Percentiles rank a stretch among this genome's conserved stretches.
These are phyloP conservation scores for Toxoplasma gondii DNA, from an alignment of 169 alveolate genomes.

Conservation along the genomic window DNA sequence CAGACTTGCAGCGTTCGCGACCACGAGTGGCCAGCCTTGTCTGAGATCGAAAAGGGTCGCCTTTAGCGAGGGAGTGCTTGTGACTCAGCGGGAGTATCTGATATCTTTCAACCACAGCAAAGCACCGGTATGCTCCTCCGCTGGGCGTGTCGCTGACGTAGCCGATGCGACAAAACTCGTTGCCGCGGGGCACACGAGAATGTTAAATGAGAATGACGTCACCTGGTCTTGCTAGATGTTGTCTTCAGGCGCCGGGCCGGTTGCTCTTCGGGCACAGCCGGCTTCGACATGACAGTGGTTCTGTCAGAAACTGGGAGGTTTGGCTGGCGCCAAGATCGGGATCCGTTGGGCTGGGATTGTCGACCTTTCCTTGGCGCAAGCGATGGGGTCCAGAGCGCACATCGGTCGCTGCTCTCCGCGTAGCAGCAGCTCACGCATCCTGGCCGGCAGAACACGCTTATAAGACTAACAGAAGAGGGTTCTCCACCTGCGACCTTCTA, in stretches of 20 bases:
- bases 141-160: neutral
- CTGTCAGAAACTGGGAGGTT: neutral
- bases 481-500: neutral
- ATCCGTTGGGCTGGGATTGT: neutral
- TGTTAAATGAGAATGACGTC: neutral
- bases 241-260: neutral
- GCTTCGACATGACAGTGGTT: neutral
- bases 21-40: neutral
- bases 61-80: too few species aligned
- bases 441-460: too few species aligned
- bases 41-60: too few species aligned
- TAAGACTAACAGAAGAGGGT: neutral
- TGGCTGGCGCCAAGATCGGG: neutral
- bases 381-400: too few species aligned
- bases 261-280: neutral
- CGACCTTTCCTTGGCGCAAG: too few species aligned
- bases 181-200: neutral
- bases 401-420: too few species aligned
- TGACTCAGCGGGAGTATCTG: too few species aligned
- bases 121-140: too few species aligned
- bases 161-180: neutral
- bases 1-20: neutral
- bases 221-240: neutral
- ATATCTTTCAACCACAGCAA: too few species aligned
- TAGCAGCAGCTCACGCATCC: too few species aligned